Evolutionary conservation across 2,329 filamentous ascomycete species (phyloP).

Genomic region (Ophiostoma piceae): DNA sequence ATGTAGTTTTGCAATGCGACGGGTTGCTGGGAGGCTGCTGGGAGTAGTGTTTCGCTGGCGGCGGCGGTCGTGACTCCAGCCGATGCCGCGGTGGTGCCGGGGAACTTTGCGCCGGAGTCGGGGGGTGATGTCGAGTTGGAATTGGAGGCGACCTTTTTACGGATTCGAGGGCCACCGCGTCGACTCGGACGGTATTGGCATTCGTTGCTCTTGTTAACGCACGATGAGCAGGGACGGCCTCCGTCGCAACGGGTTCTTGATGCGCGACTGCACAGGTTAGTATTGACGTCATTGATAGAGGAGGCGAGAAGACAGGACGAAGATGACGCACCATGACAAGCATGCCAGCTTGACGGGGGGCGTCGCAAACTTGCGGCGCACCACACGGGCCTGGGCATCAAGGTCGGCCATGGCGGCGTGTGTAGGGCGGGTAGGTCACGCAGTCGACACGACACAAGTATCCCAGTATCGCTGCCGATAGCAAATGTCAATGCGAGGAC

Average conservation of each 20-base stretch:
- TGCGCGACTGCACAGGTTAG: slow-evolving; percentile 31
- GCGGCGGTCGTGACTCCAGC: neutral
- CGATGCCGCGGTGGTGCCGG: neutral
- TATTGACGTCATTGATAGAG: neutral
- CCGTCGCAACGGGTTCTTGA: slow-evolving; percentile 30
- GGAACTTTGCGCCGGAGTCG: slow-evolving; percentile 23
- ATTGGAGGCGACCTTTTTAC: slow-evolving; percentile 35
- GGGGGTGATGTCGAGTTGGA: slow-evolving; percentile 5
- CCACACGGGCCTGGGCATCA: slow-evolving; percentile 21
- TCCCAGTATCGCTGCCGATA: neutral
- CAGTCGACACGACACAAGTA: neutral
- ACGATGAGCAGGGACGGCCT: slow-evolving; percentile 33
- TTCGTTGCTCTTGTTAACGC: slow-evolving; percentile 38
- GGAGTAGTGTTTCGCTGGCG: slow-evolving; percentile 31
- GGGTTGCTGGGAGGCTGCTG: slow-evolving; percentile 20
- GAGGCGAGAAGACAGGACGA: neutral
- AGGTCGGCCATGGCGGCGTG: slow-evolving; percentile 22
- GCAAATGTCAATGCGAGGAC: neutral
- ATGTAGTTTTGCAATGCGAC: slow-evolving; percentile 40
- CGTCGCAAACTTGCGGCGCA: slow-evolving; percentile 38
- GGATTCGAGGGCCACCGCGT: slow-evolving; percentile 41
- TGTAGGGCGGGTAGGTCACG: neutral
- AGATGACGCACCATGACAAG: slow-evolving; percentile 42
- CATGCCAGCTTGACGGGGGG: slow-evolving; percentile 49
- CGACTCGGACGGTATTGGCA: slow-evolving; percentile 43